Percentiles rank a stretch among this genome's conserved stretches.
Evolutionary conservation across 1,139 yeast genomes (phyloP).

Genomic region (Geotrichum armillariae): DNA sequence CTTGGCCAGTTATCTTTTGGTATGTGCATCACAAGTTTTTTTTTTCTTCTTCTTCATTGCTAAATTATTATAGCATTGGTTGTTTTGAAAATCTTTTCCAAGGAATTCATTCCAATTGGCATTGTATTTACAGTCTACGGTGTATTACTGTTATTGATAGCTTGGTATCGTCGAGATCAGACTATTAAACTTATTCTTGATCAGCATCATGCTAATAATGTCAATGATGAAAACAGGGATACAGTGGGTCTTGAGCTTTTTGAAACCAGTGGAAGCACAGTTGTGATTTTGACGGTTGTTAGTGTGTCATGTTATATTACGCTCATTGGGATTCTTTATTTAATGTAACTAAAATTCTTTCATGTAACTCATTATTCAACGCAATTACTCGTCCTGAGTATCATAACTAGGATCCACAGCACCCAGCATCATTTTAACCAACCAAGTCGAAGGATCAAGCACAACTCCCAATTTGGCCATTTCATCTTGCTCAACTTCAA

Average conservation of each 20-base stretch:
- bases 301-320: constrained; percentile 34
- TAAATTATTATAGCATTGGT: constrained; percentile 32
- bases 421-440: constrained; percentile 37
- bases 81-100: constrained; percentile 40
- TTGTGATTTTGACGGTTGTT: constrained; percentile 33
- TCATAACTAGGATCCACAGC: constrained; percentile 37
- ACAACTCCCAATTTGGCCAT: constrained; percentile 37
- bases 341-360: constrained; percentile 1
- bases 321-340: constrained; percentile 28
- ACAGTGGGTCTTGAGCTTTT: constrained; percentile 24
- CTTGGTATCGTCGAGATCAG: constrained; percentile 34
- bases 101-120: constrained; percentile 44
- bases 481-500: constrained; percentile 40
- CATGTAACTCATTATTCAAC: background rate
- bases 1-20: constrained; percentile 42
- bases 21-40: constrained; percentile 20
- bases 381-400: constrained; percentile 32
- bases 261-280: constrained; percentile 36
- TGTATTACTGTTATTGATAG: constrained; percentile 37
- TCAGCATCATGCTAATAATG: constrained; percentile 7
- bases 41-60: background rate
- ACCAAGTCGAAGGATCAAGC: constrained; percentile 37
- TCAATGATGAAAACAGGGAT: constrained; percentile 16
- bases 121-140: constrained; percentile 42
- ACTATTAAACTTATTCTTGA: constrained; percentile 9